Base-by-base conservation (phyloP, 352 stramenopile genomes). In the Globisporangium nagaii region DNA sequence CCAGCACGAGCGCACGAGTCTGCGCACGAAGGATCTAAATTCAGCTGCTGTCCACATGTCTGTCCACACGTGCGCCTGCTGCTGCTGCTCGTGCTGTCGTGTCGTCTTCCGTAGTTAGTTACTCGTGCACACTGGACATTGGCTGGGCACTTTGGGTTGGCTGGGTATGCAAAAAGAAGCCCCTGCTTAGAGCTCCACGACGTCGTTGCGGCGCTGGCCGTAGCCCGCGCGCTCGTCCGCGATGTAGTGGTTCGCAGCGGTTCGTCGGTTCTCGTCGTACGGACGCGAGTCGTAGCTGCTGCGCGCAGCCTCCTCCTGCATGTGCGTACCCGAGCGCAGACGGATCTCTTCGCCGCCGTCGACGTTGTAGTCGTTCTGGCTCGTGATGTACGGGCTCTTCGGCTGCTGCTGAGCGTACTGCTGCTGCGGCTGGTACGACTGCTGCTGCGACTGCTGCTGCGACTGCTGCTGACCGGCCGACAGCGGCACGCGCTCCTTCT, bases 221-320 rank as follows among this genome's bases (percentile, higher is more conserved):
- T 78, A 70, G 49, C 54, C 66, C 22, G 63, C 65, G 19, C 62
- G 66, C 25, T 79, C 67, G 44, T 84, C 57, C 3, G 58, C 59
- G 22, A 74, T 74, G 71, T 80, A 85, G 61, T 82, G 72, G 53
- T 79, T 82, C 48, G 67, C 58, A 34, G 71, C 71, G 32, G 64
- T 70, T 31, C 50, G 60, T 8, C 68, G 68, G 24, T 51, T 75
- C 8, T 63, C 58, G 51, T 81, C 68, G 59, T 81, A 81, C 27
- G 61, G 49, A 51, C 61, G 55, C 41, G 59, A 52, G n/a, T 78
- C 70, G 43, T 78, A 62, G 20, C 20, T 58, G 48, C 50, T 43
- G 37, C 52, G 50, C 28, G 35, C 39, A 13, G n/a, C n/a, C n/a
- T 15, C n/a, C 47, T 68, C 59, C 42, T 67, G 55, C 51, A 73